Percentiles rank a stretch among this genome's conserved stretches.
Conservation (phyloP, 768 basidiomycete species). For the Botryobasidium botryosum region DNA sequence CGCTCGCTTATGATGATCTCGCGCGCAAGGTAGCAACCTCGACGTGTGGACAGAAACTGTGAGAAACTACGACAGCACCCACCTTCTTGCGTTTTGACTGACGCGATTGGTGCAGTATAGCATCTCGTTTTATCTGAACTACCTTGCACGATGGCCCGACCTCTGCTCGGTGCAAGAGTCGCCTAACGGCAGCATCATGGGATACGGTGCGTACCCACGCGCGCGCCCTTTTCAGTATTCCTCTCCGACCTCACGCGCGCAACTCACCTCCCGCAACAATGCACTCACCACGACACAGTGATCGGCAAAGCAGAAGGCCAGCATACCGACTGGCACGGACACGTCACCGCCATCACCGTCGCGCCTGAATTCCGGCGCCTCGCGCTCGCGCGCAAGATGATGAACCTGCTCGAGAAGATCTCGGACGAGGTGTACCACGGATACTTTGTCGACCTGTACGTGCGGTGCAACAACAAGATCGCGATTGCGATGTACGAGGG, state of each 20-base stretch:
- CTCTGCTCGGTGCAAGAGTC: constrained; percentile 71
- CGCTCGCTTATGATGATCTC: not conserved
- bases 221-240: too few relatives aligned
- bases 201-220: constrained; percentile 88
- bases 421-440: constrained; percentile 67
- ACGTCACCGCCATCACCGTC: constrained; percentile 89
- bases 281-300: constrained; percentile 31
- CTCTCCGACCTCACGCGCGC: too few relatives aligned
- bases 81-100: not conserved
- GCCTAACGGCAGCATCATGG: constrained; percentile 72
- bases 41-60: constrained; percentile 98
- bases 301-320: constrained; percentile 84
- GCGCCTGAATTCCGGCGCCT: constrained; percentile 86
- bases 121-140: constrained; percentile 74
- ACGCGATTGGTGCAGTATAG: constrained; percentile 46
- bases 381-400: constrained; percentile 72
- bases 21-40: constrained; percentile 43
- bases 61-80: constrained; percentile 16
- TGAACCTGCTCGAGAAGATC: constrained; percentile 68
- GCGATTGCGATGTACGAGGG: constrained; percentile 88
- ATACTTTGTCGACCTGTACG: constrained; percentile 91
- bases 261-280: too few relatives aligned
- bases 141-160: constrained; percentile 85
- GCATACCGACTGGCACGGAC: constrained; percentile 70
- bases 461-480: constrained; percentile 68